Evolutionary conservation across 2,329 filamentous ascomycete species (phyloP).

Genomic region (Ceratocystis albifundus): DNA sequence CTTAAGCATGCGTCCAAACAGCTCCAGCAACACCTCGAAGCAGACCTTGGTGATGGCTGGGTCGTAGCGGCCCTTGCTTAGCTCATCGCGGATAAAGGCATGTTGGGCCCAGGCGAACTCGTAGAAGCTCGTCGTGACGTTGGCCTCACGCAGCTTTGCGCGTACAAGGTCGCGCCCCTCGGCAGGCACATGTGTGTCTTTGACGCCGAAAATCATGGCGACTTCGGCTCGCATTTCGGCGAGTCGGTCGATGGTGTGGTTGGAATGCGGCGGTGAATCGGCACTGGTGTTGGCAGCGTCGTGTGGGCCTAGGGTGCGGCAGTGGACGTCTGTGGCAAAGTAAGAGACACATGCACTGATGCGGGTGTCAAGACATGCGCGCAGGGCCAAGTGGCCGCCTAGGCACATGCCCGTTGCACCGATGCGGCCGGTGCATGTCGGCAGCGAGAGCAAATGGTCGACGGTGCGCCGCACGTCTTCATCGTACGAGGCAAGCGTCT

Average conservation of each 20-base stretch:
- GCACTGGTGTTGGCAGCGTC: slow-evolving; percentile 39
- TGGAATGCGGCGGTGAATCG: slow-evolving; percentile 30
- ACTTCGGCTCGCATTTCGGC: slow-evolving; percentile 64
- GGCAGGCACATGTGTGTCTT: slow-evolving; percentile 80
- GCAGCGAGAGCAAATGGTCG: slow-evolving; percentile 56
- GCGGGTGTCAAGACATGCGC: slow-evolving; percentile 56
- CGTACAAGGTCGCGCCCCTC: slow-evolving; percentile 74
- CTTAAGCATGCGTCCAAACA: slow-evolving; percentile 69
- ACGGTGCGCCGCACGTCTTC: slow-evolving; percentile 60
- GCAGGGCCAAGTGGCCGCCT: slow-evolving; percentile 71
- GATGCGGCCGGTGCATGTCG: slow-evolving; percentile 70
- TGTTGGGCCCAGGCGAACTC: slow-evolving; percentile 91
- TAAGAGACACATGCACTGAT: slow-evolving; percentile 71
- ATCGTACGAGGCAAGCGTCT: slow-evolving; percentile 80
- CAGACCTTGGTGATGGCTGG: slow-evolving; percentile 76
- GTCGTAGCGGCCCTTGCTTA: slow-evolving; percentile 89
- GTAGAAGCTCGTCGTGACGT: slow-evolving; percentile 67
- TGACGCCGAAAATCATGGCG: slow-evolving; percentile 82
- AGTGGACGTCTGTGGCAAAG: slow-evolving; percentile 88
- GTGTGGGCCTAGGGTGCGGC: slow-evolving; percentile 57
- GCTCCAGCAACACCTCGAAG: slow-evolving; percentile 78
- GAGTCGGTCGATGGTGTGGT: slow-evolving; percentile 44
- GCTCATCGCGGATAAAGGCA: slow-evolving; percentile 85
- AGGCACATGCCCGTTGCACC: slow-evolving; percentile 85
- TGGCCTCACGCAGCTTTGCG: slow-evolving; percentile 64